Conservation (phyloP, 2,329 filamentous ascomycete genomes). For the Calonectria pseudoreteaudii region DNA sequence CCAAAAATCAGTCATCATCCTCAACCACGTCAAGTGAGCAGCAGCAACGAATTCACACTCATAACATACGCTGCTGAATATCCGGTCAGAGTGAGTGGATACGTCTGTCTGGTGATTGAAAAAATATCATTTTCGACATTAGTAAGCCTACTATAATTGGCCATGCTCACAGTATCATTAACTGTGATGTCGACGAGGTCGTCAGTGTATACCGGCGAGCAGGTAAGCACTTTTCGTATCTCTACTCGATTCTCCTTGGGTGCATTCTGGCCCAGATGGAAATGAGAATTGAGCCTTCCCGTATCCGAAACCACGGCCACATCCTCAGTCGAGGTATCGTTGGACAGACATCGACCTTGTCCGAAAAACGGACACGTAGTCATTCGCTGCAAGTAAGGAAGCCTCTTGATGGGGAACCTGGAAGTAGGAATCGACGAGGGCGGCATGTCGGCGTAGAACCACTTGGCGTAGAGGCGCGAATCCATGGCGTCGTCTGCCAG, state of each 20-base stretch:
- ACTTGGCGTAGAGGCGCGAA: neutral
- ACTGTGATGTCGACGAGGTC: neutral
- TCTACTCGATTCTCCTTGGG: neutral
- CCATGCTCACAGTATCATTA: neutral
- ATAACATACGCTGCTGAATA: neutral
- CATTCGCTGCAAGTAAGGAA: neutral
- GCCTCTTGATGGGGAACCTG: neutral
- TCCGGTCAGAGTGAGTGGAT: neutral
- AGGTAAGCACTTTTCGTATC: neutral
- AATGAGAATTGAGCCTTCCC: neutral
- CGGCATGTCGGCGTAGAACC: slow-evolving; percentile 1
- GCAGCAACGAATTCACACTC: neutral
- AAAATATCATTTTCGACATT: neutral
- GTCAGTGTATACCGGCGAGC: neutral
- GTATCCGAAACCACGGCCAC: neutral
- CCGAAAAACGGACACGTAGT: neutral
- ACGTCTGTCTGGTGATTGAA: neutral
- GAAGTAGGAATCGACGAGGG: neutral
- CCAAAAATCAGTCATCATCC: neutral
- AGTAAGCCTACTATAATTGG: neutral
- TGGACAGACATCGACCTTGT: neutral
- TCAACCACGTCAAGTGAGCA: neutral
- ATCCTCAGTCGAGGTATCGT: neutral
- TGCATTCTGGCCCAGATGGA: neutral
- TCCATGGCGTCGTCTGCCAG: neutral